These are phyloP conservation scores for Xylaria sp. DNA, from an alignment of 2,329 filamentous ascomycete species.

Conservation along the genomic window DNA sequence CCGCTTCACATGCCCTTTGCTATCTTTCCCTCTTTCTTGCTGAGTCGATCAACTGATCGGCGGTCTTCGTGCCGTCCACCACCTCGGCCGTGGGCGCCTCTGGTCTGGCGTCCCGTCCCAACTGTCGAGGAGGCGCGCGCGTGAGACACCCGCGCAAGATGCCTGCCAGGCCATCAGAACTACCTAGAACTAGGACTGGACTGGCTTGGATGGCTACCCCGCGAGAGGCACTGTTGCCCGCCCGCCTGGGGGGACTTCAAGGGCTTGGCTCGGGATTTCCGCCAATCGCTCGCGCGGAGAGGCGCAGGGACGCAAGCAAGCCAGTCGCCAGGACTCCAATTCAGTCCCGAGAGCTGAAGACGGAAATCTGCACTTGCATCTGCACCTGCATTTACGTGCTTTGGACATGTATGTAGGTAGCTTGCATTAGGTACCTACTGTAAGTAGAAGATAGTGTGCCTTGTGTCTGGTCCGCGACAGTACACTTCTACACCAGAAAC, in stretches of 20 bases:
- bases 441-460: background rate
- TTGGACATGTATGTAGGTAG: background rate
- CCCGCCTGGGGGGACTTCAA: background rate
- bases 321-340: constrained; percentile 5
- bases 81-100: constrained; percentile 15
- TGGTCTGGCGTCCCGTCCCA: background rate
- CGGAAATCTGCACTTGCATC: constrained; percentile 25
- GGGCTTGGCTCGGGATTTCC: constrained; percentile 19
- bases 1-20: constrained; percentile 22
- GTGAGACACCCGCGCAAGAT: background rate
- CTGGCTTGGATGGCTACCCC: constrained; percentile 9
- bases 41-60: constrained; percentile 21
- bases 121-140: background rate
- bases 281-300: constrained; percentile 23
- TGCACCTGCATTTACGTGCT: background rate
- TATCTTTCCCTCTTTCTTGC: background rate
- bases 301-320: constrained; percentile 26
- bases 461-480: background rate
- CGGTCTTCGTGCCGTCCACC: constrained; percentile 3
- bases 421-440: background rate
- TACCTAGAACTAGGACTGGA: background rate
- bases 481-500: background rate
- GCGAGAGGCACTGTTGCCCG: constrained; percentile 21
- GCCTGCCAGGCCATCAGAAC: background rate
- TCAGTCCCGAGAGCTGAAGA: constrained; percentile 18